These are phyloP conservation scores for Oemleria cerasiformis DNA, from an alignment of 306 rosid species.

Conservation along the genomic window DNA sequence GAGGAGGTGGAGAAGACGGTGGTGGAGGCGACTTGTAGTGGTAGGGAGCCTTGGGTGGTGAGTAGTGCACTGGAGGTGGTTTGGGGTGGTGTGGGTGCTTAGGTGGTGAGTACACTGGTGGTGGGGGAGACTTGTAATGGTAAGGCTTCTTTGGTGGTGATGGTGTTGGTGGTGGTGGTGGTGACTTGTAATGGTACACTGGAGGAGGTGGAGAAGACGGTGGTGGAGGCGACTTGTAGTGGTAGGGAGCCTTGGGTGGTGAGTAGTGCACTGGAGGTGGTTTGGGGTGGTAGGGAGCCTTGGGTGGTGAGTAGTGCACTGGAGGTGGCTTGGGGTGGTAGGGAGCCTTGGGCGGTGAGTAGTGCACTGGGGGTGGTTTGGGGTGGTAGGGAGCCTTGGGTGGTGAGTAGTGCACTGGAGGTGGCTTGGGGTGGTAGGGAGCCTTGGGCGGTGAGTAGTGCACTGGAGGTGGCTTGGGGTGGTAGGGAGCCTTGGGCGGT, in stretches of 20 bases:
- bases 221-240: slow-evolving; percentile 25
- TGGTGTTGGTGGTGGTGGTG: too few relatives aligned
- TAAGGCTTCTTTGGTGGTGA: too few relatives aligned
- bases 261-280: slow-evolving; percentile 40
- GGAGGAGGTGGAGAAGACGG: too few relatives aligned
- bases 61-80: slow-evolving; percentile 19
- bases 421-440: background rate
- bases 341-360: too few relatives aligned
- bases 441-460: slow-evolving; percentile 7
- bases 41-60: slow-evolving; percentile 82
- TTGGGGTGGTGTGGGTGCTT: too few relatives aligned
- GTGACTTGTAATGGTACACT: too few relatives aligned
- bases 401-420: slow-evolving; percentile 8
- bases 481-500: slow-evolving; percentile 14
- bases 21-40: slow-evolving; percentile 31
- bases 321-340: slow-evolving; percentile 8
- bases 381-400: slow-evolving; percentile 14
- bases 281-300: slow-evolving; percentile 18
- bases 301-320: background rate
- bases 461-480: slow-evolving; percentile 1
- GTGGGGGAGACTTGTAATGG: too few relatives aligned
- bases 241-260: slow-evolving; percentile 30
- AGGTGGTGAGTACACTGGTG: too few relatives aligned
- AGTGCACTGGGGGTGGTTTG: slow-evolving; percentile 29
- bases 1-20: too few relatives aligned